phyloP scores from a whole-genome alignment of 1,284 basidiomycete genomes.

The Trametes pubescens region DNA sequence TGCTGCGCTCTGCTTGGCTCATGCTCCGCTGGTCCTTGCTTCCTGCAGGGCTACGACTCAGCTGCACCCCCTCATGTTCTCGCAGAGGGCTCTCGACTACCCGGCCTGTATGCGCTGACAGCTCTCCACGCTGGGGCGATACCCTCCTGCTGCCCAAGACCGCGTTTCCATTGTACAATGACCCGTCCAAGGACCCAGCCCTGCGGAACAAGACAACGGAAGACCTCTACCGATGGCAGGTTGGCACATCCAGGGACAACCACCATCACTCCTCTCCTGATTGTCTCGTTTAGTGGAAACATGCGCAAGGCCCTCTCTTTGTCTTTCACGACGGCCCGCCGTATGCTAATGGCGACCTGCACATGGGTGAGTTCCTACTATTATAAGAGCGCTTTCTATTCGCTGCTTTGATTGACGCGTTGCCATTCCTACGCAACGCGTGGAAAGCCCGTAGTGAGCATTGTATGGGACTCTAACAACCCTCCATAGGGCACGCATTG shows the following conservation, averaged over 20 bases:
- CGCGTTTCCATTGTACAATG: constrained; percentile 78
- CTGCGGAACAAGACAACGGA: constrained; percentile 77
- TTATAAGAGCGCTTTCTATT: not conserved
- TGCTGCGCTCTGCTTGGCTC: constrained; percentile 18
- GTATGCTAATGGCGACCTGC: constrained; percentile 96
- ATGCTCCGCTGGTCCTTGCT: constrained; percentile 33
- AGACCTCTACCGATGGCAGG: constrained; percentile 90
- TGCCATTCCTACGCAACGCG: too few relatives aligned
- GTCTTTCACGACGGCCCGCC: constrained; percentile 97
- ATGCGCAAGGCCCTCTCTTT: constrained; percentile 73
- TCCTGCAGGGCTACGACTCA: constrained; percentile 21
- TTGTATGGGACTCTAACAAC: not conserved
- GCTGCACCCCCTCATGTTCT: constrained; percentile 12
- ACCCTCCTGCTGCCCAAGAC: constrained; percentile 90
- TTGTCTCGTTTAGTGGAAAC: constrained; percentile 58
- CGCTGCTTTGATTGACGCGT: not conserved
- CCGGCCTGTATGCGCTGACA: constrained; percentile 24
- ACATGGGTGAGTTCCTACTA: constrained; percentile 76
- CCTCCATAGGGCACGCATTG: constrained; percentile 84
- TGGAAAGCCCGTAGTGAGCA: not conserved
- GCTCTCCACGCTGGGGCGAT: constrained; percentile 53
- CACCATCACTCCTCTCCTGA: constrained; percentile 10
- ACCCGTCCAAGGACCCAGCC: constrained; percentile 71
- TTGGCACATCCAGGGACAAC: constrained; percentile 38
- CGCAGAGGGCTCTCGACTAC: constrained; percentile 26